These are phyloP conservation scores for Fraxinus pennsylvanica DNA, from an alignment of 257 asterid species.

Conservation along the genomic window DNA sequence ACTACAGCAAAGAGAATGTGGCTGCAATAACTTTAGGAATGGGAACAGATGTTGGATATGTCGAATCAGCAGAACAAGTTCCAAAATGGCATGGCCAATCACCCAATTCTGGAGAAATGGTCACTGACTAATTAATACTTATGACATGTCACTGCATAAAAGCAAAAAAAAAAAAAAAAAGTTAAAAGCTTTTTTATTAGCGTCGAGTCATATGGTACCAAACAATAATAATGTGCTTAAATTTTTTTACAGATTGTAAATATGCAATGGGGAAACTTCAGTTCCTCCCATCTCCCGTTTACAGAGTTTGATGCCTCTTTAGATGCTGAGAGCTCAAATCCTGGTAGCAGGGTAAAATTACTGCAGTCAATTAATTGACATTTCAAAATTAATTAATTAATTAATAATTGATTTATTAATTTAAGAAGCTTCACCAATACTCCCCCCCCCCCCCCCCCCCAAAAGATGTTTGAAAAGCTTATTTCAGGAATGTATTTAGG, in stretches of 20 bases:
- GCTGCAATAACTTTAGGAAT: constrained; percentile 71
- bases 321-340: constrained; percentile 59
- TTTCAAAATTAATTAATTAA: background rate
- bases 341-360: constrained; percentile 47
- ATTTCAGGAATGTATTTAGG: constrained; percentile 74
- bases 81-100: constrained; percentile 33
- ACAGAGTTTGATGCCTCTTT: constrained; percentile 62
- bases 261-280: constrained; percentile 74
- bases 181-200: background rate
- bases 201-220: background rate
- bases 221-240: background rate
- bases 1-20: constrained; percentile 63
- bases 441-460: background rate
- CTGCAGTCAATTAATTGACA: background rate
- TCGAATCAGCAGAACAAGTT: constrained; percentile 44
- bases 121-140: background rate
- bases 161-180: background rate
- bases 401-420: background rate
- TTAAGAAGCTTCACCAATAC: no score
- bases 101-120: constrained; percentile 54
- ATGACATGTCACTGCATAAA: background rate
- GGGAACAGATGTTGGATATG: constrained; percentile 67
- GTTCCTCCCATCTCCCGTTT: constrained; percentile 59
- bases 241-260: constrained; percentile 52
- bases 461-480: constrained; percentile 83